phyloP scores from a whole-genome alignment of 2,329 filamentous ascomycete genomes.

The Tolypocladium ophioglossoides region DNA sequence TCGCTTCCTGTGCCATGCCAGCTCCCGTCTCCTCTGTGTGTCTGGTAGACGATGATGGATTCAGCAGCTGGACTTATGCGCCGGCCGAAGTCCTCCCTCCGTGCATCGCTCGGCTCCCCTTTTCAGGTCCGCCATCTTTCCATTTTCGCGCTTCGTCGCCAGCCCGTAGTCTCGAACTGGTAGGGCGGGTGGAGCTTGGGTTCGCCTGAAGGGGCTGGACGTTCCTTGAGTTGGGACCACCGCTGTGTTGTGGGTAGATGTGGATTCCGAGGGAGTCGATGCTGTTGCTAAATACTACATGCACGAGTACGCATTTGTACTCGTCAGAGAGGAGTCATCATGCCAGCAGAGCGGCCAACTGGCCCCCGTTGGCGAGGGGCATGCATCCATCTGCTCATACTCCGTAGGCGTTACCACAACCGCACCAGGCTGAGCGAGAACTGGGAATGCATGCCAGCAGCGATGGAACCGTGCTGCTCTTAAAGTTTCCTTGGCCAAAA shows the following conservation, averaged over 20 bases:
- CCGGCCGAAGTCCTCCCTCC: too few species aligned
- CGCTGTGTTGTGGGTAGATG: too few species aligned
- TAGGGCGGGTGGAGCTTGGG: not conserved
- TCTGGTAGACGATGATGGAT: not conserved
- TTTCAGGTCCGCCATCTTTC: not conserved
- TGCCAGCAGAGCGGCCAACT: not conserved
- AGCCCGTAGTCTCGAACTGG: not conserved
- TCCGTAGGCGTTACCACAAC: not conserved
- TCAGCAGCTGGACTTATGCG: not conserved
- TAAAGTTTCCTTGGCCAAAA: not conserved
- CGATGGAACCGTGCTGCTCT: not conserved
- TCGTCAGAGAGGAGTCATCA: too few species aligned
- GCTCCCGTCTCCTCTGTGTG: not conserved
- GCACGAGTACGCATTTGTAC: not conserved
- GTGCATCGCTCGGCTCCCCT: not conserved
- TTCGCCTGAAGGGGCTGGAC: not conserved
- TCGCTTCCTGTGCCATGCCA: not conserved
- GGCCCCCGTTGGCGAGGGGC: not conserved
- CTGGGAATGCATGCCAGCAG: not conserved
- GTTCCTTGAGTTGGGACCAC: not conserved
- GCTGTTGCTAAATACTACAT: not conserved
- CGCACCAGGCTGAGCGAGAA: not conserved
- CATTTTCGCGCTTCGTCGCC: not conserved
- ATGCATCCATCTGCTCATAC: not conserved
- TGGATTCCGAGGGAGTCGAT: too few species aligned